Evolutionary conservation across 768 basidiomycete genomes (phyloP).

Genomic region (Hirschioporus abietinus): DNA sequence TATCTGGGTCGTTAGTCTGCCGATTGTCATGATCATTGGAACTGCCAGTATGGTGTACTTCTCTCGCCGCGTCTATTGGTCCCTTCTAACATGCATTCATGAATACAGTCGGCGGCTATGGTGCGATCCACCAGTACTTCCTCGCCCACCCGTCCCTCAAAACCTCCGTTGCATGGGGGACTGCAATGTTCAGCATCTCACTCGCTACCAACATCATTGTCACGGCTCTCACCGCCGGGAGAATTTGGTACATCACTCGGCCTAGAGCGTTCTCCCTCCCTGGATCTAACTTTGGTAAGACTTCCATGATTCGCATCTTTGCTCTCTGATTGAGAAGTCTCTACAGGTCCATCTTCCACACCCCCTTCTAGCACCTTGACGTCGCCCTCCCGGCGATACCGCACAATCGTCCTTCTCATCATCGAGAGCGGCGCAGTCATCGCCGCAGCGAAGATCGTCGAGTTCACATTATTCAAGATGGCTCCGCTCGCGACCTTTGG

Average conservation of each 20-base stretch:
- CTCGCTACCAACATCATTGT: constrained; percentile 13
- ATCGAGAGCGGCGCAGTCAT: constrained; percentile 12
- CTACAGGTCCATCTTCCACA: background rate
- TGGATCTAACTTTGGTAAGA: background rate
- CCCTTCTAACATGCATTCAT: background rate
- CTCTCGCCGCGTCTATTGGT: background rate
- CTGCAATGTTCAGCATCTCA: constrained; percentile 10
- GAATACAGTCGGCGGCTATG: constrained; percentile 10
- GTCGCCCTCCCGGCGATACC: constrained; percentile 6
- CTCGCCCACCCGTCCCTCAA: constrained; percentile 2
- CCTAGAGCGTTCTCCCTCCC: background rate
- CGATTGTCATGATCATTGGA: constrained; percentile 5
- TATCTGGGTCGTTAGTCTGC: constrained; percentile 4
- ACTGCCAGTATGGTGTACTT: constrained; percentile 7
- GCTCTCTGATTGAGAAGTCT: background rate
- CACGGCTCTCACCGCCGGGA: constrained; percentile 9
- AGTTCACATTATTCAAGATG: constrained; percentile 12
- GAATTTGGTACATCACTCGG: constrained; percentile 10
- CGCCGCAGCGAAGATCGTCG: constrained; percentile 11
- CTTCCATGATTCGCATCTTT: background rate
- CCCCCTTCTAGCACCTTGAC: background rate
- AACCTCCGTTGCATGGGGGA: constrained; percentile 6
- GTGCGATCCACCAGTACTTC: constrained; percentile 6
- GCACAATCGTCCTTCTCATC: constrained; percentile 8
- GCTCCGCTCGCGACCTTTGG: constrained; percentile 7